These are phyloP conservation scores for Alliaria petiolata DNA, from an alignment of 345 rosid species.

Conservation along the genomic window DNA sequence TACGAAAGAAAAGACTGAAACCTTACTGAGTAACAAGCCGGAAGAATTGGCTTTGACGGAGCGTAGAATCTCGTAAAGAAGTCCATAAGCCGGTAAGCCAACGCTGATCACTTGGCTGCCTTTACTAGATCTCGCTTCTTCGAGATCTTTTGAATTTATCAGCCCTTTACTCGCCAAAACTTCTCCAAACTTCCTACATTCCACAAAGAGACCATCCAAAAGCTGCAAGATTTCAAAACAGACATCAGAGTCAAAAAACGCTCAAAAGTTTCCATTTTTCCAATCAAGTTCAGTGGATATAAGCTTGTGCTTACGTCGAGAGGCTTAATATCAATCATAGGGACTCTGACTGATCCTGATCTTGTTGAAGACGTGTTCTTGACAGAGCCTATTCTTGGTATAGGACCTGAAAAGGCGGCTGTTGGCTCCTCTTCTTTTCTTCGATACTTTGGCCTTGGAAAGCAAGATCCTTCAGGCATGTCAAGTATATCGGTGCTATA, in stretches of 20 bases:
- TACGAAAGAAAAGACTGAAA: background rate
- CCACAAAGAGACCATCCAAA: conserved; percentile 51
- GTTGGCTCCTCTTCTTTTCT: conserved; percentile 19
- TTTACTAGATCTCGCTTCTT: conserved; percentile 58
- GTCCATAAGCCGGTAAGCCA: conserved; percentile 89
- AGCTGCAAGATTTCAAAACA: conserved; percentile 44
- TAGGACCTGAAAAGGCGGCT: conserved; percentile 38
- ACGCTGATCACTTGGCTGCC: conserved; percentile 61
- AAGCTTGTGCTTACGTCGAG: conserved; percentile 50
- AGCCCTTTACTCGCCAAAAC: conserved; percentile 62
- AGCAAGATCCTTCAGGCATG: conserved; percentile 91
- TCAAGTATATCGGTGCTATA: conserved; percentile 88
- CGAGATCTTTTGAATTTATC: conserved; percentile 70
- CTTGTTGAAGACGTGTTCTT: conserved; percentile 45
- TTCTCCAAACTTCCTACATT: conserved; percentile 61
- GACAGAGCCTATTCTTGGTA: conserved; percentile 48
- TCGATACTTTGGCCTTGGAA: conserved; percentile 74
- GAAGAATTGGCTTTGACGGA: conserved; percentile 57
- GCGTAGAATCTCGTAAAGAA: conserved; percentile 53
- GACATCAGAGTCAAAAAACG: background rate
- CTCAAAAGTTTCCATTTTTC: background rate
- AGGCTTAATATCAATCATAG: conserved; percentile 68
- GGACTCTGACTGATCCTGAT: conserved; percentile 44
- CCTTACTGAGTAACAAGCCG: conserved; percentile 71
- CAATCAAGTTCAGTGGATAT: background rate